Conservation (phyloP, 2,329 filamentous ascomycete species). For the Beauveria asiatica region DNA sequence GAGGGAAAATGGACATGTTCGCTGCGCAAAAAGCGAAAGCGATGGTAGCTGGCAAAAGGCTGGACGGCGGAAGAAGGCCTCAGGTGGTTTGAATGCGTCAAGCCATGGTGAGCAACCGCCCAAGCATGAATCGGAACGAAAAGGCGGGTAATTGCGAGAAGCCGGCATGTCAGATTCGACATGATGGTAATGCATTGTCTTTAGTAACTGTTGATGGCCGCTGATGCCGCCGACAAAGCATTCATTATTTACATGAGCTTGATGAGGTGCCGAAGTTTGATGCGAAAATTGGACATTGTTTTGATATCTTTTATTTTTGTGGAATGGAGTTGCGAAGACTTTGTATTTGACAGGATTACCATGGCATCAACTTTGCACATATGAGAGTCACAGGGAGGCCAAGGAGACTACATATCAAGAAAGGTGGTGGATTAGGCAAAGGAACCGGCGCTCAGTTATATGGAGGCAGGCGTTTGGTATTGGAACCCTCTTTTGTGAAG, state of each 20-base stretch:
- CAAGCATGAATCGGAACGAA: constrained; percentile 51
- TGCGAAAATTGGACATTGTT: constrained; percentile 11
- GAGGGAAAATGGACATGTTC: constrained; percentile 45
- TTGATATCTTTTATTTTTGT: constrained; percentile 8
- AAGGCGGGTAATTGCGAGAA: constrained; percentile 43
- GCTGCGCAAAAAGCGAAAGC: constrained; percentile 46
- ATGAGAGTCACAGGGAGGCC: constrained; percentile 2
- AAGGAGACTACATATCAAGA: neutral
- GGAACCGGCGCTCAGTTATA: constrained; percentile 9
- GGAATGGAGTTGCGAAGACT: constrained; percentile 8
- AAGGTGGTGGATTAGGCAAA: constrained; percentile 1
- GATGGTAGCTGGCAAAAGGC: constrained; percentile 52
- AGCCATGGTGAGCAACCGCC: constrained; percentile 44
- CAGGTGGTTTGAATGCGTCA: constrained; percentile 25
- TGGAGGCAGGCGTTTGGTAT: constrained; percentile 7
- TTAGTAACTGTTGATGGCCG: neutral
- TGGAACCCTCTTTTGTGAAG: constrained; percentile 1
- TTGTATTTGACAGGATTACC: constrained; percentile 9
- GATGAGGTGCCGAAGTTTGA: neutral
- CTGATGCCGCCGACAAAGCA: neutral
- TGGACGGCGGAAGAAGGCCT: constrained; percentile 35
- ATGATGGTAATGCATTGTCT: neutral
- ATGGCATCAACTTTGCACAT: constrained; percentile 3
- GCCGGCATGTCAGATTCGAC: neutral
- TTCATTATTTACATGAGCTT: constrained; percentile 2